Evolutionary conservation across 805 yeast genomes (phyloP), one percentile per base, ranked within the genome.

Genomic region (Phaffomyces opuntiae): DNA sequence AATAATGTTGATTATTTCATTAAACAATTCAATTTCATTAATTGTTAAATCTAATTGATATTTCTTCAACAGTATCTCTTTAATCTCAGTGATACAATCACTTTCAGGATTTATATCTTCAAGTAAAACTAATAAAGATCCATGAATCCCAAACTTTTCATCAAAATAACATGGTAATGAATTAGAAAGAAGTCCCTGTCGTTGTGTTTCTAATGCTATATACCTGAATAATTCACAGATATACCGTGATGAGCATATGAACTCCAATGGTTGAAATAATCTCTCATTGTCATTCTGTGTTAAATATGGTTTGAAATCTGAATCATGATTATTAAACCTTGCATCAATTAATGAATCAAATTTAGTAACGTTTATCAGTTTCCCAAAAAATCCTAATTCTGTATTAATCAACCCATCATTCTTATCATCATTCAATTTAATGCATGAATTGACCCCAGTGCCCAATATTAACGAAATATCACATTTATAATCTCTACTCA

Each of bases 371-470:
- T 64, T 52, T 4, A 49, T 50, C 50, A 67, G 51, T 6, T 65
- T 60, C 4, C 82, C 83, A 57, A 78, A 78, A 41, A 77, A 69
- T 3, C 83, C 77, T 29, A 77, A 54, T 51, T 80, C 85, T n/a
- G 75, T 62, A 59, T 80, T 80, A 40, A 70, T 50, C 21, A 78
- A 59, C 2, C 49, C 24, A 21, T 21, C 24, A 21, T 5, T 21
- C 5, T 21, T 6, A 21, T 21, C 41, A 9, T 59, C 50, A 8
- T 52, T 53, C 31, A 64, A 59, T 26, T 17, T 66, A 53, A 64
- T 77, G 66, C 62, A 77, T 33, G 77, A 60, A 53, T 83, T 83
- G 44, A 78, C 61, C 1, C 90, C 90, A 3, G 90, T 83, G 1
- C 90, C 89, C 42, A 82, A 60, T 4, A 83, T 84, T 52, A 83